Conservation (phyloP, 768 basidiomycete genomes). For the Leccinum arenicola region DNA sequence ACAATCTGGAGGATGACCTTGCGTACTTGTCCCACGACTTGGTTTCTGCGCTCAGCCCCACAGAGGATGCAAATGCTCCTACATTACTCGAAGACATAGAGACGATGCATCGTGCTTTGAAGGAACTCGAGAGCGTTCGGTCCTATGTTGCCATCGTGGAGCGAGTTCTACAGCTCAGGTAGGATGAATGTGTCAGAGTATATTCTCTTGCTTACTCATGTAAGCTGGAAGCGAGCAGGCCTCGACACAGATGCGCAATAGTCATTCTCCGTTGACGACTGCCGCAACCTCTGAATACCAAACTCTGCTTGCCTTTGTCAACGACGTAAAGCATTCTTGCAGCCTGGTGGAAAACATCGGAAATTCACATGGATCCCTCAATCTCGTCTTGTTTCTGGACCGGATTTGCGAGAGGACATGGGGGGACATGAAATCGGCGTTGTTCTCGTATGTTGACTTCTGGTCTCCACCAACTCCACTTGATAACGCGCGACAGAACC, state of each 20-base stretch:
- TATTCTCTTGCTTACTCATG: conserved; percentile 6
- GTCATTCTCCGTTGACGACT: conserved; percentile 39
- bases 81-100: conserved; percentile 84
- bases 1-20: conserved; percentile 77
- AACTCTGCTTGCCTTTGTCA: conserved; percentile 59
- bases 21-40: conserved; percentile 63
- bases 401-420: conserved; percentile 70
- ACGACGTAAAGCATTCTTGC: conserved; percentile 45
- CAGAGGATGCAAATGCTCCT: conserved; percentile 44
- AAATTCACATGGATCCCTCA: conserved; percentile 48
- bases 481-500: conserved; percentile 40
- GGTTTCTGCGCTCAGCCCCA: conserved; percentile 46
- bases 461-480: neutral
- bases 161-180: conserved; percentile 73
- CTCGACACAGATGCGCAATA: conserved; percentile 46
- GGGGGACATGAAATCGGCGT: conserved; percentile 63
- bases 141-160: conserved; percentile 76
- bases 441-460: conserved; percentile 54
- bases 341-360: conserved; percentile 43
- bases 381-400: conserved; percentile 60
- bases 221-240: conserved; percentile 51
- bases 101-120: conserved; percentile 69
- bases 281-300: conserved; percentile 56
- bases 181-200: conserved; percentile 16
- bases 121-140: conserved; percentile 72